A percentile compares a stretch with the other conserved stretches of the same genome.
Evolutionary conservation across 768 basidiomycete species (phyloP).

Genomic region (Suillus clintonianus): DNA sequence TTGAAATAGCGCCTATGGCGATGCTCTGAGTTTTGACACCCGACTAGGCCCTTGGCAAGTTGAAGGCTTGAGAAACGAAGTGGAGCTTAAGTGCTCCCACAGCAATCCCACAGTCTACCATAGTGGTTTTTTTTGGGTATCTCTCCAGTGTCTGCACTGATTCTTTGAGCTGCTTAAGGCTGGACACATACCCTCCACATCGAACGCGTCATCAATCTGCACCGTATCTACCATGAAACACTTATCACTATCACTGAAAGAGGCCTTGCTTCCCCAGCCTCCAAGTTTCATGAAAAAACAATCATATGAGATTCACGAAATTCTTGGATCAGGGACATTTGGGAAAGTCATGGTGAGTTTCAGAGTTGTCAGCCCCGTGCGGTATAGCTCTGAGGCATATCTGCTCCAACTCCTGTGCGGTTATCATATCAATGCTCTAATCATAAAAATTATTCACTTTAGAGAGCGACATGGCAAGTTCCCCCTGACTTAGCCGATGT

Average conservation of each 20-base stretch:
- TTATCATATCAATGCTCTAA: neutral
- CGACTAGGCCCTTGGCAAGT: too few relatives aligned
- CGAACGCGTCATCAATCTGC: neutral
- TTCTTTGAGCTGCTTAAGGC: neutral
- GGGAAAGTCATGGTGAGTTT: slow-evolving; percentile 81
- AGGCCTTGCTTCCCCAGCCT: slow-evolving; percentile 78
- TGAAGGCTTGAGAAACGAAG: too few relatives aligned
- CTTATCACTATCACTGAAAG: slow-evolving; percentile 44
- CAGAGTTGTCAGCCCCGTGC: slow-evolving; percentile 3
- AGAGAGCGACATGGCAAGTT: slow-evolving; percentile 81
- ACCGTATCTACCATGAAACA: slow-evolving; percentile 26
- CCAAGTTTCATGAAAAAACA: slow-evolving; percentile 88
- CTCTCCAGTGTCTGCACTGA: neutral
- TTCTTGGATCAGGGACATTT: slow-evolving; percentile 83
- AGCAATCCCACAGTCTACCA: neutral
- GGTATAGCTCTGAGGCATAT: neutral
- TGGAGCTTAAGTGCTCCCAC: too few relatives aligned
- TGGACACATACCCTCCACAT: neutral
- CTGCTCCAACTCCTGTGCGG: neutral
- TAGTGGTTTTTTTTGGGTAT: neutral
- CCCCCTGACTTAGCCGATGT: slow-evolving; percentile 58
- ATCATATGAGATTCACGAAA: slow-evolving; percentile 68
- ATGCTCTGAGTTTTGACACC: neutral
- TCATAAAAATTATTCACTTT: neutral
- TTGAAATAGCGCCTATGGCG: neutral